Evolutionary conservation across 2,329 filamentous ascomycete genomes (phyloP).

Genomic region (Chalara sp.): DNA sequence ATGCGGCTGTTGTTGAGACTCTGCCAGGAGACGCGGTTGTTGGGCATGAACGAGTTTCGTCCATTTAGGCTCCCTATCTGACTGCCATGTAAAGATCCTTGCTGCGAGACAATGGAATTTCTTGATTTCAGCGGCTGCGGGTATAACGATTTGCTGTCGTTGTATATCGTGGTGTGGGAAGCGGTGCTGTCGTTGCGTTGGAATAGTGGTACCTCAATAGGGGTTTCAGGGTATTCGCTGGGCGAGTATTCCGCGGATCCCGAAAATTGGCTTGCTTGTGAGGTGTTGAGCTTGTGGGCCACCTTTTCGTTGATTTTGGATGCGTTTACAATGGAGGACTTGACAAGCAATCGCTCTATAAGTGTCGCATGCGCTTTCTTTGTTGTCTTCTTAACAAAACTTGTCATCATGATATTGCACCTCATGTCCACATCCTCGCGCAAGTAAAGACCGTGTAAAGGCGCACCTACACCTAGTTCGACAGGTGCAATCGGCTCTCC

Average conservation of each 20-base stretch:
- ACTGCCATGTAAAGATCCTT: too few species aligned
- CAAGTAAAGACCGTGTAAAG: conserved; percentile 66
- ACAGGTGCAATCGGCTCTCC: conserved; percentile 60
- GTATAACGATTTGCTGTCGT: not conserved
- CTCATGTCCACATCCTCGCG: conserved; percentile 81
- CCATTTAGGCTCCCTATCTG: too few species aligned
- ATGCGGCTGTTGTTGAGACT: not conserved
- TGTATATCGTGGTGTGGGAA: not conserved
- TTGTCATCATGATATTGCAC: conserved; percentile 69
- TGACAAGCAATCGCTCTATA: conserved; percentile 55
- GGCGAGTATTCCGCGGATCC: not conserved
- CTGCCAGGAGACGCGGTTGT: too few species aligned
- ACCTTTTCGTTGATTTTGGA: conserved; percentile 12
- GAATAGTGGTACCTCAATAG: not conserved
- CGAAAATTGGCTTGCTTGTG: not conserved
- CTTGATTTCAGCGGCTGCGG: not conserved
- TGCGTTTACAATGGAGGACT: conserved; percentile 32
- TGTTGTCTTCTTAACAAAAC: conserved; percentile 77
- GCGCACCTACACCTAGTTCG: conserved; percentile 61
- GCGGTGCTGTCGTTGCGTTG: not conserved
- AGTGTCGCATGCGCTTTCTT: conserved; percentile 68
- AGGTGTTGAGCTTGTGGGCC: conserved; percentile 1
- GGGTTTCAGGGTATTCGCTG: not conserved
- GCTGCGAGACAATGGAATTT: too few species aligned
- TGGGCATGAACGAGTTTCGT: too few species aligned